Conservation (phyloP, 495 filamentous ascomycete genomes). For the Pyronema omphalodes region DNA sequence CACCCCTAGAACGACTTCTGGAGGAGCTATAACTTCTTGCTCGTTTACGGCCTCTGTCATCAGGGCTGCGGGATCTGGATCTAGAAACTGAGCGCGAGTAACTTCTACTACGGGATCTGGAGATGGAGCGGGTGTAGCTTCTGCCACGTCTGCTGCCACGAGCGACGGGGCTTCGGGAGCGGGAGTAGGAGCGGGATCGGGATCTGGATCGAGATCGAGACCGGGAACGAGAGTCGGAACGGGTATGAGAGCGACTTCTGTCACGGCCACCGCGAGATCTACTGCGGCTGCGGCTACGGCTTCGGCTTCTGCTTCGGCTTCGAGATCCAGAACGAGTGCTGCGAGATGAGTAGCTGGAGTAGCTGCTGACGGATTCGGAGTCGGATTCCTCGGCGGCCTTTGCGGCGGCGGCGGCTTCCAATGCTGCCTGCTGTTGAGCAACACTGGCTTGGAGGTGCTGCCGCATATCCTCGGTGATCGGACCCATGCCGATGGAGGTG, state of each 20-base stretch:
- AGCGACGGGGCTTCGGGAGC: not conserved
- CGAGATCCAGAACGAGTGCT: conserved; percentile 26
- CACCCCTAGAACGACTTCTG: not conserved
- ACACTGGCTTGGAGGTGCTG: conserved; percentile 62
- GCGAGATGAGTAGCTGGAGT: conserved; percentile 40
- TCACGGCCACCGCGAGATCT: conserved; percentile 23
- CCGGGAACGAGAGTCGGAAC: conserved; percentile 15
- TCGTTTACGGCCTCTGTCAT: not conserved
- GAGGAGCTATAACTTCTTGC: not conserved
- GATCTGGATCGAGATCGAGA: not conserved
- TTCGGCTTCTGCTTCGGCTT: conserved; percentile 15
- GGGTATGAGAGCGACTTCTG: conserved; percentile 26
- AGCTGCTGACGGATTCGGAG: conserved; percentile 46
- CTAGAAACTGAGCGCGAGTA: not conserved
- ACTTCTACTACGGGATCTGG: not conserved
- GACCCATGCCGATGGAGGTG: conserved; percentile 89
- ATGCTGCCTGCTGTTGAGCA: conserved; percentile 39
- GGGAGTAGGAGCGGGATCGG: not conserved
- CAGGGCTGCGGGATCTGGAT: not conserved
- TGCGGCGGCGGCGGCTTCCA: conserved; percentile 44
- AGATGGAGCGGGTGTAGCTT: not conserved
- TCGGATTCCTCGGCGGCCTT: conserved; percentile 36
- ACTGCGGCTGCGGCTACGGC: conserved; percentile 11
- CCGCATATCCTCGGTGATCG: conserved; percentile 86
- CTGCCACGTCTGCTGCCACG: not conserved